These are phyloP conservation scores for Clavulina sp. DNA, from an alignment of 768 basidiomycete genomes.

Conservation along the genomic window DNA sequence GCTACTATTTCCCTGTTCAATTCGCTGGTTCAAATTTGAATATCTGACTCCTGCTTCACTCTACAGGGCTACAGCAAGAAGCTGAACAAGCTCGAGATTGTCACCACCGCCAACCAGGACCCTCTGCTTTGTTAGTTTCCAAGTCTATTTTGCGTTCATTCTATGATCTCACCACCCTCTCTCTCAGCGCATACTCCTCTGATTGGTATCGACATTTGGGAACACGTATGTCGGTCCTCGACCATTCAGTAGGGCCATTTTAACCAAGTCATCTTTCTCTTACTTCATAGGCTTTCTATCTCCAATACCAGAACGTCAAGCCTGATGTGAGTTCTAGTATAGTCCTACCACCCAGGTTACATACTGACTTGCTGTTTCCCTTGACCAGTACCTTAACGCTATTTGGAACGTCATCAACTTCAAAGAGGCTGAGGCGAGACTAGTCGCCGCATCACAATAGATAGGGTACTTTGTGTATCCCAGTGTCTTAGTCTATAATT, in stretches of 20 bases:
- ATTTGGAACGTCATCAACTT: constrained; percentile 97
- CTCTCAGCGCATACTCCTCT: constrained; percentile 63
- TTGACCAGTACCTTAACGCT: constrained; percentile 66
- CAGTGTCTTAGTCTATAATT: too few relatives aligned
- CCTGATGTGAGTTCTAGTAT: constrained; percentile 48
- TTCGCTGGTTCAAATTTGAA: not conserved
- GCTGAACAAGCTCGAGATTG: constrained; percentile 66
- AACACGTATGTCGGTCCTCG: too few relatives aligned
- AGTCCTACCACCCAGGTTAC: not conserved
- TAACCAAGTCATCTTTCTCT: too few relatives aligned
- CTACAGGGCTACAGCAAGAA: constrained; percentile 47
- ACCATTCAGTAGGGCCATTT: too few relatives aligned
- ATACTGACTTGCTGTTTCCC: not conserved
- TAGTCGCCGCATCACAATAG: constrained; percentile 21
- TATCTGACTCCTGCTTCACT: not conserved
- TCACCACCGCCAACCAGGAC: constrained; percentile 93
- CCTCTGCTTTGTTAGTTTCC: constrained; percentile 44
- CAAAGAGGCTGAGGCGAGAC: constrained; percentile 64
- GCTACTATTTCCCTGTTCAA: not conserved
- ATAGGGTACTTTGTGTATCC: not conserved
- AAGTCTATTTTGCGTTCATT: too few relatives aligned
- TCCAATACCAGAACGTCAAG: constrained; percentile 72
- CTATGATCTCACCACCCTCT: not conserved
- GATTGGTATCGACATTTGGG: constrained; percentile 96
- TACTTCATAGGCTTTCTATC: not conserved